These are phyloP conservation scores for Taxillus chinensis DNA, from an alignment of 164 flowering plant genomes.

Conservation along the genomic window DNA sequence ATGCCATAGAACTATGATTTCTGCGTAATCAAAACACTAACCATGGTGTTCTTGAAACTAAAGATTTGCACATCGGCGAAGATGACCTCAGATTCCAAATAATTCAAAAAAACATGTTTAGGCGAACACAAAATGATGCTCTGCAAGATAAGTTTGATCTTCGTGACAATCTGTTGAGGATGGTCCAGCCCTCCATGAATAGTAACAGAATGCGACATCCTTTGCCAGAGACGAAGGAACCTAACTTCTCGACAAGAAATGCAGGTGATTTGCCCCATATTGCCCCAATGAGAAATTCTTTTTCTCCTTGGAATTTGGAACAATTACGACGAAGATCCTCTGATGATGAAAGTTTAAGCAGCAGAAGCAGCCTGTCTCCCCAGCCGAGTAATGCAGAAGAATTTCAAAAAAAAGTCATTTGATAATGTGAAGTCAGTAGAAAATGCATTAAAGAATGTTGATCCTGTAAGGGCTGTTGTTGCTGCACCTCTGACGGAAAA, in stretches of 20 bases:
- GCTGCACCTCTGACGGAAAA: slow-evolving; percentile 25
- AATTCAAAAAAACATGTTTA: slow-evolving; percentile 36
- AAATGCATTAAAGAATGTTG: slow-evolving; percentile 29
- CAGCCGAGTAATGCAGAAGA: slow-evolving; percentile 28
- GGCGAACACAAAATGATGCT: slow-evolving; percentile 18
- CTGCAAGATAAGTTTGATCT: slow-evolving; percentile 30
- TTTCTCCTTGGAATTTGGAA: slow-evolving; percentile 51
- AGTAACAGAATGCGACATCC: slow-evolving; percentile 1
- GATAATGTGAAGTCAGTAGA: slow-evolving; percentile 37
- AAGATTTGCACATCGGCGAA: slow-evolving; percentile 35
- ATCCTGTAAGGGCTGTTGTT: slow-evolving; percentile 27
- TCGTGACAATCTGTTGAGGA: slow-evolving; percentile 54
- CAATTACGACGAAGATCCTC: slow-evolving; percentile 48
- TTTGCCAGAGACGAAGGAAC: slow-evolving; percentile 18
- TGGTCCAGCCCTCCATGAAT: slow-evolving; percentile 23
- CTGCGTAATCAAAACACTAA: slow-evolving; percentile 12
- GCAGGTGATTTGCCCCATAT: slow-evolving; percentile 31
- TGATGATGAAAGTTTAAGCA: slow-evolving; percentile 21
- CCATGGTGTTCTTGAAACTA: slow-evolving; percentile 16
- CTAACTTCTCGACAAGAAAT: slow-evolving; percentile 27
- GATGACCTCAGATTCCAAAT: slow-evolving; percentile 71
- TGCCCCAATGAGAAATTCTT: slow-evolving; percentile 35
- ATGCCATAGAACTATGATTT: slow-evolving; percentile 6
- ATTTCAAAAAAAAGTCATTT: slow-evolving; percentile 26
- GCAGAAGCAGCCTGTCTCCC: slow-evolving; percentile 42